Percentiles rank a stretch among this genome's conserved stretches.
phyloP scores from a whole-genome alignment of 306 rosid genomes.

The Cicer chorassanicum region DNA sequence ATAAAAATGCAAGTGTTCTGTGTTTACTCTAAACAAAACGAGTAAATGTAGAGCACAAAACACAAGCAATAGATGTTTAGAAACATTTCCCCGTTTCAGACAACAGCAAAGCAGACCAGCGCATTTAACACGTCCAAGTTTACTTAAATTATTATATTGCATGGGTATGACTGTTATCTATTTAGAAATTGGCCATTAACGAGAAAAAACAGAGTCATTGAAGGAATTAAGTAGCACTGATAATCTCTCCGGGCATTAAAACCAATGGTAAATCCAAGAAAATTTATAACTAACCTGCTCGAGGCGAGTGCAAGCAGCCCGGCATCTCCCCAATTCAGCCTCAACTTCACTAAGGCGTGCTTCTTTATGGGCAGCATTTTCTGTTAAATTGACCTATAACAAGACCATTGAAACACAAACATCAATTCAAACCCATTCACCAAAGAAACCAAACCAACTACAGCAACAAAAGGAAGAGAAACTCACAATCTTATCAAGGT shows the following conservation, averaged over 20 bases:
- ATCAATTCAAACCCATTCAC: background rate
- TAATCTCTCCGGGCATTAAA: background rate
- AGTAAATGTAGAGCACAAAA: background rate
- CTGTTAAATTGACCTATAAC: constrained; percentile 64
- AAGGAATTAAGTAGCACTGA: constrained; percentile 3
- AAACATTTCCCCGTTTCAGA: constrained; percentile 17
- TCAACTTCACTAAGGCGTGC: constrained; percentile 71
- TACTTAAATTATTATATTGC: background rate
- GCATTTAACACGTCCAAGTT: background rate
- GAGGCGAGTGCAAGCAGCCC: constrained; percentile 68
- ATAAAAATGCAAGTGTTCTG: constrained; percentile 12
- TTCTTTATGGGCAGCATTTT: constrained; percentile 78
- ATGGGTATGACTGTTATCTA: constrained; percentile 3
- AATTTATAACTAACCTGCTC: constrained; percentile 62
- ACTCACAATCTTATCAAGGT: constrained; percentile 91
- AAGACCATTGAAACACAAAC: constrained; percentile 35
- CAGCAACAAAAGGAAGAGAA: constrained; percentile 20
- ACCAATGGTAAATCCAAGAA: constrained; percentile 9
- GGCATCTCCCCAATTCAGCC: constrained; percentile 70
- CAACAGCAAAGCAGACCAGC: constrained; percentile 17
- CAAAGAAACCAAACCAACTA: constrained; percentile 27
- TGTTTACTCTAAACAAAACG: constrained; percentile 38
- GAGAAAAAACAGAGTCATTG: background rate
- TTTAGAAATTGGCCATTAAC: constrained; percentile 1
- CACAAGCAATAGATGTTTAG: constrained; percentile 2